Conservation (phyloP, 257 asterid species). For the Linderniella brevidens region DNA sequence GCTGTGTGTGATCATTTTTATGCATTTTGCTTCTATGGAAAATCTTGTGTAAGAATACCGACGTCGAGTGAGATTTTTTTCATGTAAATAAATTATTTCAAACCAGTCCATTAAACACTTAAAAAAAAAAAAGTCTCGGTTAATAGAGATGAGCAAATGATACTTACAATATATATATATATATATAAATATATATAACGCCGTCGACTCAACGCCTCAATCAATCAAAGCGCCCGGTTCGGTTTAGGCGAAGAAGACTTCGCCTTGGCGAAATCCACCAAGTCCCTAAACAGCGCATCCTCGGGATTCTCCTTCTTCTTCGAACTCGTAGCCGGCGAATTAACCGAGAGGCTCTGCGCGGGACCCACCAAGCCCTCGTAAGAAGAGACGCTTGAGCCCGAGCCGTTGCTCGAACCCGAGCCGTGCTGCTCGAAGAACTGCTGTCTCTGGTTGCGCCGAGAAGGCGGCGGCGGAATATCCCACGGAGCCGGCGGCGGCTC, state of each 20-base stretch:
- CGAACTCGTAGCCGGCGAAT: slow-evolving; percentile 23
- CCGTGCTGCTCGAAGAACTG: slow-evolving; percentile 59
- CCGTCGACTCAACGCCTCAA: slow-evolving; percentile 9
- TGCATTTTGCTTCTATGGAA: too few relatives aligned
- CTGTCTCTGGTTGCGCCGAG: slow-evolving; percentile 65
- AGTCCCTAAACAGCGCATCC: slow-evolving; percentile 75
- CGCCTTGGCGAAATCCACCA: slow-evolving; percentile 82
- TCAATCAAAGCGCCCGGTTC: slow-evolving; percentile 36
- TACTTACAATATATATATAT: too few relatives aligned
- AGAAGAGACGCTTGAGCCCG: slow-evolving; percentile 53
- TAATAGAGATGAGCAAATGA: too few relatives aligned
- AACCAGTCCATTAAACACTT: too few relatives aligned
- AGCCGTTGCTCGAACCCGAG: slow-evolving; percentile 27
- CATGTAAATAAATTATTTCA: too few relatives aligned
- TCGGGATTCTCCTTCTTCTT: slow-evolving; percentile 47
- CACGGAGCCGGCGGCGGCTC: slow-evolving; percentile 39
- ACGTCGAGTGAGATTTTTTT: too few relatives aligned
- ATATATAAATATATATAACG: too few relatives aligned
- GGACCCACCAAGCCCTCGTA: slow-evolving; percentile 56
- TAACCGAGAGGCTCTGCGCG: slow-evolving; percentile 57
- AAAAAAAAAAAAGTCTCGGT: too few relatives aligned
- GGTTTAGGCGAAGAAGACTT: slow-evolving; percentile 76
- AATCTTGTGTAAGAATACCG: too few relatives aligned
- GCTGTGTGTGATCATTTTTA: too few relatives aligned
- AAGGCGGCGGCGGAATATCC: slow-evolving; percentile 63